phyloP scores from a whole-genome alignment of 1,139 yeast genomes.

The Yamadazyma sp. region DNA sequence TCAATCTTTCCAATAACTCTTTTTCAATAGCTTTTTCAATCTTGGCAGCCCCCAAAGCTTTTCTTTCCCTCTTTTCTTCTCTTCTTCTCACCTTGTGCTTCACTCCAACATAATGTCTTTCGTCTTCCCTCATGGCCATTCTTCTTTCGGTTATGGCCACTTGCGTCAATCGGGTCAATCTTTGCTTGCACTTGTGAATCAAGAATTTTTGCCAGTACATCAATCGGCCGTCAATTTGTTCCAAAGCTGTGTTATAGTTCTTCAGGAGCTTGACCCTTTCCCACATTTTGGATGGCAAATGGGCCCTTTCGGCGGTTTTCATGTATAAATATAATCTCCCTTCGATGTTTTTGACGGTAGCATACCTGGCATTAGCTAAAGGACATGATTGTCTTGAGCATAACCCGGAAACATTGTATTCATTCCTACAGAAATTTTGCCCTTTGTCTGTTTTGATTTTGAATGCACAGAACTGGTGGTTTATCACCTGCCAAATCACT shows the following conservation, averaged over 20 bases:
- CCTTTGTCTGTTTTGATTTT: slow-evolving; percentile 77
- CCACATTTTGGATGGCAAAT: slow-evolving; percentile 91
- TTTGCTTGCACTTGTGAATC: slow-evolving; percentile 91
- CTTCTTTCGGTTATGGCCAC: slow-evolving; percentile 96
- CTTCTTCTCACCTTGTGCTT: slow-evolving; percentile 93
- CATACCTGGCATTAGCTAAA: slow-evolving; percentile 91
- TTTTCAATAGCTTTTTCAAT: slow-evolving; percentile 95
- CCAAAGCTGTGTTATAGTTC: slow-evolving; percentile 82
- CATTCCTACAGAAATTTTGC: slow-evolving; percentile 84
- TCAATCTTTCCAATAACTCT: slow-evolving; percentile 88
- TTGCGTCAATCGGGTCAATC: slow-evolving; percentile 90
- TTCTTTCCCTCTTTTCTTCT: slow-evolving; percentile 91
- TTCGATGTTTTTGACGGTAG: slow-evolving; percentile 86
- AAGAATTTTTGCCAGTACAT: slow-evolving; percentile 92
- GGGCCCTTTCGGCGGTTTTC: slow-evolving; percentile 97
- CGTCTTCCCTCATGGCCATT: slow-evolving; percentile 85
- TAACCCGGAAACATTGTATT: slow-evolving; percentile 85
- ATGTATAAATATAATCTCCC: slow-evolving; percentile 88
- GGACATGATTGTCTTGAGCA: slow-evolving; percentile 95
- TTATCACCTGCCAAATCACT: slow-evolving; percentile 89
- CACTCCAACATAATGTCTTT: slow-evolving; percentile 87
- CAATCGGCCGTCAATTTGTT: slow-evolving; percentile 83
- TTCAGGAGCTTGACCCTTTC: slow-evolving; percentile 87
- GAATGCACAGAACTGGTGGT: slow-evolving; percentile 87
- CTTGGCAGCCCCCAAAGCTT: slow-evolving; percentile 94